Evolutionary conservation across 163 green algal genomes (phyloP), one percentile per base, ranked within the genome.

Genomic region (Scenedesmus sp.): DNA sequence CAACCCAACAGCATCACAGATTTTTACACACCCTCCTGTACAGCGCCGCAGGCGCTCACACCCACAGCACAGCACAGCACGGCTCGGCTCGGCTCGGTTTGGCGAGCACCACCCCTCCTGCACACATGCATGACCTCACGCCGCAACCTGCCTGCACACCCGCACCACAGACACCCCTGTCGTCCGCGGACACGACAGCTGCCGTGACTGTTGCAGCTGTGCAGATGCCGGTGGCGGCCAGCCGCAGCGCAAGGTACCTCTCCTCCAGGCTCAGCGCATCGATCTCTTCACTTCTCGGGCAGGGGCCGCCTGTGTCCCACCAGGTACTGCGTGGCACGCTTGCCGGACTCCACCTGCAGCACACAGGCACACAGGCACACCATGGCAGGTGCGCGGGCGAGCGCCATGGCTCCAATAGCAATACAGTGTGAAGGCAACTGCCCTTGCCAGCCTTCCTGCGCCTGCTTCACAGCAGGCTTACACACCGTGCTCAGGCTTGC

Each of bases 261-360:
- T n/a, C 30, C 30, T 37, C 30, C 6, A 37, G 2, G 30, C 49
- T 40, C 65, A 76, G 65, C 65, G 26, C 2, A 16, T 10, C 73
- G 26, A 37, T 37, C 37, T 15, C 0, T 35, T 82, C 43, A 88
- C 51, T 81, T 81, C 42, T 44, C 35, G 13, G 68, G 68, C 68
- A 83, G 22, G 12, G 43, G 35, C 2, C 68, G 37, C 15, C 68
- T 61, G 65, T 9, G 13, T 37, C 85, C 85, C 5, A 89, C 85
- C 59, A 56, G 85, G 46, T 53, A 89, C 85, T 89, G 85, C 30
- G 26, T 76, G 18, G 68, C 68, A 30, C 61, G 33, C 42, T 82
- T 89, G 68, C 85, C 85, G 0, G 44, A 44, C 26, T 37, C 44
- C 53, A 87, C 82, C 49, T 76, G 82, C 82, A 76, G 46, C 49